Base-by-base conservation (phyloP, 495 filamentous ascomycete species). In the Cercophora samala region DNA sequence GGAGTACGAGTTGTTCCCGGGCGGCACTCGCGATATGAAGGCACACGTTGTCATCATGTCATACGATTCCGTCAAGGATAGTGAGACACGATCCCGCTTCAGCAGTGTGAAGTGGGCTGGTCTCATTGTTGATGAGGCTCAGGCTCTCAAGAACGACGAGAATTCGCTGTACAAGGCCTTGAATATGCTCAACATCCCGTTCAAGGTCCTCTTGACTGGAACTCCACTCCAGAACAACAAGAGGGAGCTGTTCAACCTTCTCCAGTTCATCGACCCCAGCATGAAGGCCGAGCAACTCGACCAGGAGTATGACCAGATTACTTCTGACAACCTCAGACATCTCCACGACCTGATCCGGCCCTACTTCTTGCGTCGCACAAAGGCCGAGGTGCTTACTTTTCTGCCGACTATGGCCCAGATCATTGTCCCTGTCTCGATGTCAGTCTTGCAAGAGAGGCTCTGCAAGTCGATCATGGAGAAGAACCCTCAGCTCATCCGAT, bases 141-240 rank as follows among this genome's bases (percentile, higher is more conserved):
- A 99, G 72, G 88, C 96, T 4, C 81, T 99, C 59, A 99, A 99
- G 77, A 98, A 95, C 68, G 93, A 97, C 70, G 88, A 90, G 71
- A 93, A 89, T 54, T 79, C 86, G 11, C 87, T 97, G 4, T 97
- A 97, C 75, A 82, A 81, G 59, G 85, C 90, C 4, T 83, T 99
- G 15, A 84, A 79, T 23, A 79, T 82, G 8, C 84, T 97, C 70
- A 91, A 88, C 22, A 86, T 91, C 46, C 87, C 88, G 0, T 97
- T 92, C 73, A 90, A 91, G 65, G 80, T 96, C 23, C 82, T 99
- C 13, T 81, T 99, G 23, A 98, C 95, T 0, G 92, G 88, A 0
- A 99, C 95, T 0, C 95, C 95, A 0, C 79, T 99, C 58, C 95
- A 99, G 69, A 99, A 99, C 72, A 98, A 97, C 74, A 90, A 91